phyloP scores from a whole-genome alignment of 129 eudicot species.

The Daucus carota region DNA sequence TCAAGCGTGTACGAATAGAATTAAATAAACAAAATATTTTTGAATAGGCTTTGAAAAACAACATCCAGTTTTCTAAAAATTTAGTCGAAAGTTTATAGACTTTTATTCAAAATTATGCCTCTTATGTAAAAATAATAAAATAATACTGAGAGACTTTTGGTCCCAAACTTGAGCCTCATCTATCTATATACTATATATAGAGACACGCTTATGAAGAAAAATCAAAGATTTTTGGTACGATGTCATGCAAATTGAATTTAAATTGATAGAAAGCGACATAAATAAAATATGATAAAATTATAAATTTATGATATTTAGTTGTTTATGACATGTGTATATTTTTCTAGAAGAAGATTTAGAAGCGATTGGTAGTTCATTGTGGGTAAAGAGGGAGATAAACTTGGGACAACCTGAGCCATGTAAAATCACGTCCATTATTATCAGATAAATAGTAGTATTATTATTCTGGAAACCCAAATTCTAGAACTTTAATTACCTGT shows the following conservation, averaged over 20 bases:
- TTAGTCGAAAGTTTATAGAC: background rate
- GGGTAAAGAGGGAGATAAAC: background rate
- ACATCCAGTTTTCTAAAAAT: background rate
- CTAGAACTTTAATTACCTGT: background rate
- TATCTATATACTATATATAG: background rate
- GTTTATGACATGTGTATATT: no score
- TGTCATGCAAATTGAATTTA: background rate
- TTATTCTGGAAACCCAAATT: background rate
- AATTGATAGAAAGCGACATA: background rate
- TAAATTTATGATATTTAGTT: no score
- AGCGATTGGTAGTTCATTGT: background rate
- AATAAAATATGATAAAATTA: no score
- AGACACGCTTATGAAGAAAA: background rate
- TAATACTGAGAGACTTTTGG: background rate
- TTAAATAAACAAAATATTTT: no score
- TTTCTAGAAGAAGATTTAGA: background rate
- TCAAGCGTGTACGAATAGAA: no score
- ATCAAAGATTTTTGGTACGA: background rate
- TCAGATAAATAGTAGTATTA: background rate
- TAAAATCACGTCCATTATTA: background rate
- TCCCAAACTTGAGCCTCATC: background rate
- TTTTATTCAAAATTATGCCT: no score
- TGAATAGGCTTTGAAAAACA: no score
- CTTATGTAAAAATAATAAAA: background rate
- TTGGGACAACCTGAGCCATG: background rate